Evolutionary conservation across 2,329 filamentous ascomycete species (phyloP).

Genomic region (Aureobasidium uvarum): DNA sequence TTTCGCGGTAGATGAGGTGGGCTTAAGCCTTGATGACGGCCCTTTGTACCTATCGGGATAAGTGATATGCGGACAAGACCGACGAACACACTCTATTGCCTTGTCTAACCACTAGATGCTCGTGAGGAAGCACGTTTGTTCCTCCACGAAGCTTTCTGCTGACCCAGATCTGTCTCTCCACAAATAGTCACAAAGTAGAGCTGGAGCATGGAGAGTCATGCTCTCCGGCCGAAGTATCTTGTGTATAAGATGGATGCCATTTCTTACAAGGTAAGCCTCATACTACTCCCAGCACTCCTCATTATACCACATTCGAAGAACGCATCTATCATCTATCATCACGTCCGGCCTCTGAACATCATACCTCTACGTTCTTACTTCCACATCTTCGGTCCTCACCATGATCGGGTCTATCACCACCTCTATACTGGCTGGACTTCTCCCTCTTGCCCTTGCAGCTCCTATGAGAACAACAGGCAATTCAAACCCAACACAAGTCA

Average conservation of each 20-base stretch:
- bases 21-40: slow-evolving; percentile 1
- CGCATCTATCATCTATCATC: neutral
- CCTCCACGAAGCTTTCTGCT: neutral
- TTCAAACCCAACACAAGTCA: slow-evolving; percentile 6
- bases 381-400: neutral
- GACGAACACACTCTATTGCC: neutral
- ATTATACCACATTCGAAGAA: neutral
- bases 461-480: slow-evolving; percentile 23
- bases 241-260: neutral
- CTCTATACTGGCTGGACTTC: slow-evolving; percentile 1
- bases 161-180: slow-evolving; percentile 9
- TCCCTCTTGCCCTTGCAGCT: neutral
- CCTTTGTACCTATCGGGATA: neutral
- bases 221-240: neutral
- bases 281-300: neutral
- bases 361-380: neutral
- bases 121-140: slow-evolving; percentile 5
- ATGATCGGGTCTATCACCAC: neutral
- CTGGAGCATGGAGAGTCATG: neutral
- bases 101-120: neutral
- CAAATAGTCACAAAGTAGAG: neutral
- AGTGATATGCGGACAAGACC: slow-evolving; percentile 18
- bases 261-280: neutral
- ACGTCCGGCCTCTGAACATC: neutral
- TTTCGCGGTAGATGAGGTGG: neutral